Conservation (phyloP, 2,329 filamentous ascomycete species). For the Fusarium compactum region DNA sequence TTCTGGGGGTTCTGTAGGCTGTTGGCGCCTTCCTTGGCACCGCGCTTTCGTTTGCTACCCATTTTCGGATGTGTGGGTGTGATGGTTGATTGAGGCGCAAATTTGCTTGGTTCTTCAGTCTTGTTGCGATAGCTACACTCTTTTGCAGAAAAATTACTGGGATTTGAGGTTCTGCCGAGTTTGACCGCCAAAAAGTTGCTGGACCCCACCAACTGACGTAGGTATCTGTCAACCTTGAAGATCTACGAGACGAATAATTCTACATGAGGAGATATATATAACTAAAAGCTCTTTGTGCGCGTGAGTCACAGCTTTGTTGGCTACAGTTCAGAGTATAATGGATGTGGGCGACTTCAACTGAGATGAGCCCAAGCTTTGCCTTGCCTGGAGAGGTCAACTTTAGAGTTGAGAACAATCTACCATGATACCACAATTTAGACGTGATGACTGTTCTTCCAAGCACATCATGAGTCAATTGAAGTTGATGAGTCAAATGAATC, state of each 20-base stretch:
- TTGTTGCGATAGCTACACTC: slow-evolving; percentile 18
- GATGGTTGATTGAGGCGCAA: slow-evolving; percentile 3
- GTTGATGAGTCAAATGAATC: not conserved
- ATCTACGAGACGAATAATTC: not conserved
- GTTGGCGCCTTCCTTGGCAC: slow-evolving; percentile 50
- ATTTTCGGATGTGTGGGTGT: slow-evolving; percentile 40
- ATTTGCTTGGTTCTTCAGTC: slow-evolving; percentile 6
- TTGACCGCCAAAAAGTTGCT: slow-evolving; percentile 41
- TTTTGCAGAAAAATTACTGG: slow-evolving; percentile 34
- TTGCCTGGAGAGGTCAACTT: not conserved
- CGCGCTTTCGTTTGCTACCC: slow-evolving; percentile 54
- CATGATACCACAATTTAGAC: not conserved
- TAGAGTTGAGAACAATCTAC: not conserved
- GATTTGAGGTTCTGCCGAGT: slow-evolving; percentile 32
- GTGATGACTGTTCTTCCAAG: not conserved
- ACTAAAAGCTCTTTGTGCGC: not conserved
- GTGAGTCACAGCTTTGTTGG: not conserved
- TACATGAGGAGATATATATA: not conserved
- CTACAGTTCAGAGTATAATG: too few relatives aligned
- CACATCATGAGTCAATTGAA: not conserved
- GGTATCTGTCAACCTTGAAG: not conserved
- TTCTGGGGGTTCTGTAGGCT: slow-evolving; percentile 46
- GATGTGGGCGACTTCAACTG: not conserved
- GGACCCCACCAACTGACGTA: slow-evolving; percentile 35
- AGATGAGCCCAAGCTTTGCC: not conserved